These are phyloP conservation scores for Colletotrichum euphorbiae DNA, from an alignment of 2,329 filamentous ascomycete genomes.

Conservation along the genomic window DNA sequence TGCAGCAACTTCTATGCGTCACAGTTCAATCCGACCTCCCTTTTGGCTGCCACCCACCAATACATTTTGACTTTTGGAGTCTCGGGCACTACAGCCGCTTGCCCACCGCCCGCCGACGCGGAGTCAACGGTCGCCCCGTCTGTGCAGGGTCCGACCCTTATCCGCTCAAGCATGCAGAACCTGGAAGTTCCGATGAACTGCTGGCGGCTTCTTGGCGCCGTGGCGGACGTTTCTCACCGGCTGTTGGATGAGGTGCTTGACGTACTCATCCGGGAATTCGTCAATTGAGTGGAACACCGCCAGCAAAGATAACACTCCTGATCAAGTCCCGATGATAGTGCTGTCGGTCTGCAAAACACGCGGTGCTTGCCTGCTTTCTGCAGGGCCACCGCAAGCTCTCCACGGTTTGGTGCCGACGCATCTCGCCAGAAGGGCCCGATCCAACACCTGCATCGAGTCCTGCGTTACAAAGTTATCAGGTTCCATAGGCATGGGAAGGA, in stretches of 20 bases:
- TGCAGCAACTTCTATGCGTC: too few relatives aligned
- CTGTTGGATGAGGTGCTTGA: neutral
- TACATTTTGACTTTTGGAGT: too few relatives aligned
- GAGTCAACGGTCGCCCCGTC: neutral
- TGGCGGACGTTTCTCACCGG: slow-evolving; percentile 1
- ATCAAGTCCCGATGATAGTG: neutral
- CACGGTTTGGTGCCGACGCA: slow-evolving; percentile 20
- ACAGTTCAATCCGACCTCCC: too few relatives aligned
- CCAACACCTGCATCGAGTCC: slow-evolving; percentile 32
- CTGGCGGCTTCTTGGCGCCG: neutral
- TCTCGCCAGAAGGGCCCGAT: slow-evolving; percentile 35
- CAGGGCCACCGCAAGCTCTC: slow-evolving; percentile 31
- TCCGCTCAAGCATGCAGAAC: neutral
- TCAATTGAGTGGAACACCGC: neutral
- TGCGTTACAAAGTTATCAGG: slow-evolving; percentile 9
- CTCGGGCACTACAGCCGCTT: neutral
- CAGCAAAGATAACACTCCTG: slow-evolving; percentile 3
- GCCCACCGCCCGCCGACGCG: neutral
- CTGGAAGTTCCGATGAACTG: slow-evolving; percentile 22
- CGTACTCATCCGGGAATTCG: slow-evolving; percentile 19
- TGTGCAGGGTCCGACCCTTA: neutral
- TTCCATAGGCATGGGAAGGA: neutral
- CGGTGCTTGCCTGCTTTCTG: slow-evolving; percentile 30
- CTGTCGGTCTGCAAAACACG: neutral
- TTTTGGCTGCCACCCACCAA: too few relatives aligned